These are phyloP conservation scores for Hypsizygus marmoreus DNA, from an alignment of 768 basidiomycete genomes.

Conservation along the genomic window DNA sequence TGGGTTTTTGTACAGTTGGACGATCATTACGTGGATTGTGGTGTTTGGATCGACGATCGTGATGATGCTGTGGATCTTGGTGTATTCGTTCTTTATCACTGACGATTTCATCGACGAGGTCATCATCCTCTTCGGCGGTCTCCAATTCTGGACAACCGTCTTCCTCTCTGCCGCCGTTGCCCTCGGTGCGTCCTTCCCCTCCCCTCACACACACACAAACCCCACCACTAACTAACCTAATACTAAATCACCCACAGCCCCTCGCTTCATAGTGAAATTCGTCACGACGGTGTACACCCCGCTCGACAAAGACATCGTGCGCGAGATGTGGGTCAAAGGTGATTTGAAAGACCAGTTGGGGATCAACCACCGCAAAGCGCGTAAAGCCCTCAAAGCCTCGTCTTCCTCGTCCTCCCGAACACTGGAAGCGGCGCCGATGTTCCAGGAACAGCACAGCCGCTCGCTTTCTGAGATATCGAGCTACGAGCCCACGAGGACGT, in stretches of 20 bases:
- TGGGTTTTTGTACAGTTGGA: conserved; percentile 57
- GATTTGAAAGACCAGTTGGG: conserved; percentile 83
- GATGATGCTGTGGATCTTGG: conserved; percentile 84
- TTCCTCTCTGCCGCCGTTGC: conserved; percentile 69
- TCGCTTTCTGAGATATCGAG: conserved; percentile 64
- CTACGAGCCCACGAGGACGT: conserved; percentile 51
- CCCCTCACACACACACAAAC: too few relatives aligned
- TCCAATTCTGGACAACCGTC: conserved; percentile 85
- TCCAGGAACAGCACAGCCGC: conserved; percentile 60
- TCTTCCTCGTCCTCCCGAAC: conserved; percentile 33
- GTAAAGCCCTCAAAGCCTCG: conserved; percentile 37
- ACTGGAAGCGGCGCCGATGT: conserved; percentile 73
- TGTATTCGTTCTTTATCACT: conserved; percentile 82
- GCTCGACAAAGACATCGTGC: conserved; percentile 85
- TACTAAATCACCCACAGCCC: conserved; percentile 46
- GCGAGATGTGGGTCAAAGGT: conserved; percentile 88
- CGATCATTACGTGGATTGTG: conserved; percentile 80
- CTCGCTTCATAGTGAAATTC: conserved; percentile 80
- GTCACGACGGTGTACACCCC: conserved; percentile 71
- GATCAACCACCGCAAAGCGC: conserved; percentile 61
- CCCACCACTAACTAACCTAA: too few relatives aligned
- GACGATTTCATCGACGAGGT: conserved; percentile 75
- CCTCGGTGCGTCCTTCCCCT: conserved; percentile 69
- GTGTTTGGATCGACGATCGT: conserved; percentile 79
- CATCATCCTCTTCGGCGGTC: conserved; percentile 68